These are phyloP conservation scores for Nitzschia sp. DNA, from an alignment of 108 stramenopile genomes.

Conservation along the genomic window DNA sequence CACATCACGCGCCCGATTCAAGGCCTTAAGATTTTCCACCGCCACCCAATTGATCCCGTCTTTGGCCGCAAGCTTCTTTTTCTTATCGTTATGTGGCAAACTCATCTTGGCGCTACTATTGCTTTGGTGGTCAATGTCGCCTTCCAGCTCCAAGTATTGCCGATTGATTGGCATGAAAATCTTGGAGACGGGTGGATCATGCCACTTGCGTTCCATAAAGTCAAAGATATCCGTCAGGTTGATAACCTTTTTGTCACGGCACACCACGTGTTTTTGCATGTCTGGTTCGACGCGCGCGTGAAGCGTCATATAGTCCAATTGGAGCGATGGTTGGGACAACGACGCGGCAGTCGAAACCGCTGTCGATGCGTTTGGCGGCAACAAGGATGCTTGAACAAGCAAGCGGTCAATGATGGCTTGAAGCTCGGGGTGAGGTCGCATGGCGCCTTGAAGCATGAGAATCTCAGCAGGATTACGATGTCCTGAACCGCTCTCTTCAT, in stretches of 20 bases:
- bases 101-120: not conserved
- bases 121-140: no score
- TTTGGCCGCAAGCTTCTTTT: not conserved
- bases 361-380: not conserved
- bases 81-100: no score
- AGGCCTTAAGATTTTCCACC: constrained; percentile 18
- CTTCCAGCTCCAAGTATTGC: constrained; percentile 20
- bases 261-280: constrained; percentile 26
- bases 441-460: constrained; percentile 29
- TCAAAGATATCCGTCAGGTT: constrained; percentile 27
- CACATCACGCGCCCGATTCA: constrained; percentile 14
- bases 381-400: not conserved
- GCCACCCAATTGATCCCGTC: not conserved
- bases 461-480: constrained; percentile 2
- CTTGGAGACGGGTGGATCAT: constrained; percentile 18
- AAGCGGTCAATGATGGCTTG: not conserved
- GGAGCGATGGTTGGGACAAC: no score
- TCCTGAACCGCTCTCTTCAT: not conserved
- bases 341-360: not conserved
- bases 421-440: constrained; percentile 27
- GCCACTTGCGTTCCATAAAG: constrained; percentile 19
- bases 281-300: constrained; percentile 48
- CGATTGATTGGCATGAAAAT: constrained; percentile 36
- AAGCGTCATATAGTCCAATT: constrained; percentile 25
- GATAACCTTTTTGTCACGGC: constrained; percentile 18